Evolutionary conservation across 768 basidiomycete genomes (phyloP), one percentile per base, ranked within the genome.

Genomic region (Thelephora ganbajun): DNA sequence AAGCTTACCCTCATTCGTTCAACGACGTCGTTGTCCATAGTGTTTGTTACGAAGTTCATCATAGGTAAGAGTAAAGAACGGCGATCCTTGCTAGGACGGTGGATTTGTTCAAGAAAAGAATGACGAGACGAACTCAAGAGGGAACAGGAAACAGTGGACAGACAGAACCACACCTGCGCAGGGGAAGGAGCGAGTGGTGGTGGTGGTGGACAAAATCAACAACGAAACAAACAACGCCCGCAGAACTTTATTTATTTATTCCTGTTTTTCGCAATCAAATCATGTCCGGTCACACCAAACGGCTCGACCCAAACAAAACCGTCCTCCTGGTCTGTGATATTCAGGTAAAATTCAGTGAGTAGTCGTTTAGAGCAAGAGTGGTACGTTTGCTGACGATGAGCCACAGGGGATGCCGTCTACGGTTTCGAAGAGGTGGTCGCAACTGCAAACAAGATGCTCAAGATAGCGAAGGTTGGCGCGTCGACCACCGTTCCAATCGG

Each of bases 291-390:
- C 39, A 41, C 14, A 22, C 14, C 39, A 4, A 1, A 2, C 22
- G 39, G 39, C 63, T 62, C 55, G 63, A 53, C 64, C 80, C 60
- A 35, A 54, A 52, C 2, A 54, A 55, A 16, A 64, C 76, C 13
- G 57, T 83, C 43, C 77, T 94, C 68, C 74, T 93, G 49, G 66
- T 89, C 22, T 96, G 91, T 60, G 92, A 94, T 61, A 63, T 93
- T 2, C 91, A 93, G 64, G 68, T 73, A 6, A 73, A 76, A 52
- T 83, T 90, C 64, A 66, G 87, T 88, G 54, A 52, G 77, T 50
- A 9, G 14, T 19, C 12, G 30, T n/a, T n/a, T 9, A n/a, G n/a
- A n/a, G n/a, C n/a, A n/a, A n/a, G n/a, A n/a, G n/a, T n/a, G n/a
- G n/a, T 22, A 26, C 12, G 12, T 6, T 13, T 26, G 35, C 23